These are phyloP conservation scores for Pontederia crassipes DNA, from an alignment of 176 grass and related monocot genomes.

Conservation along the genomic window DNA sequence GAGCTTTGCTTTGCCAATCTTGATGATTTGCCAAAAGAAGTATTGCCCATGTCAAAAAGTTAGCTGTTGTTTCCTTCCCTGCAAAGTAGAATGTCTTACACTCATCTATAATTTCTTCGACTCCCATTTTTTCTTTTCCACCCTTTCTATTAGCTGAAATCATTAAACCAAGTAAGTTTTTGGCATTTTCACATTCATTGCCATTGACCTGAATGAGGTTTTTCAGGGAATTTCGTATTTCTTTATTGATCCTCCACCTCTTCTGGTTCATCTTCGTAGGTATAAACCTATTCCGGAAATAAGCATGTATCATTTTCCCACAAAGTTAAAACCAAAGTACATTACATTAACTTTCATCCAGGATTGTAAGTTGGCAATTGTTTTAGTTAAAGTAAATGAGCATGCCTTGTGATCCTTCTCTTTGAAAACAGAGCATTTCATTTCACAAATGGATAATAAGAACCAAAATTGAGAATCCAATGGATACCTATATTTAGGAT, in stretches of 20 bases:
- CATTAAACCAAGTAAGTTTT: slow-evolving; percentile 78
- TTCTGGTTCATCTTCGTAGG: slow-evolving; percentile 72
- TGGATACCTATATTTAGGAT: not conserved
- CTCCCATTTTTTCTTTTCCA: slow-evolving; percentile 44
- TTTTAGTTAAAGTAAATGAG: no score
- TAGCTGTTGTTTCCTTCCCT: slow-evolving; percentile 78
- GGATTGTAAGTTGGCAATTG: no score
- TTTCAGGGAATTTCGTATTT: slow-evolving; percentile 44
- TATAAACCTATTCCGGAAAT: slow-evolving; percentile 43
- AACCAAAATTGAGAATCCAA: no score
- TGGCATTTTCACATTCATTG: slow-evolving; percentile 49
- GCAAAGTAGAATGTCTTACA: slow-evolving; percentile 88
- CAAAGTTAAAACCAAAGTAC: no score
- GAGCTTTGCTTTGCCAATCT: slow-evolving; percentile 73
- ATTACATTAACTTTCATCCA: no score
- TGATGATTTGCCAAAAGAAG: slow-evolving; percentile 63
- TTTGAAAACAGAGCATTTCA: no score
- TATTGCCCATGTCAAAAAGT: slow-evolving; percentile 62
- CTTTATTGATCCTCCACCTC: slow-evolving; percentile 39
- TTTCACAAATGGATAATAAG: no score
- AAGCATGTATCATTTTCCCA: no score
- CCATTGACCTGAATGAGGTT: slow-evolving; percentile 58
- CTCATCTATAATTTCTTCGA: slow-evolving; percentile 83
- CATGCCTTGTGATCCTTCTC: no score
- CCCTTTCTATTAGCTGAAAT: slow-evolving; percentile 45